Evolutionary conservation across 1,139 yeast genomes (phyloP).

Genomic region (Groenewaldozyma sp.): DNA sequence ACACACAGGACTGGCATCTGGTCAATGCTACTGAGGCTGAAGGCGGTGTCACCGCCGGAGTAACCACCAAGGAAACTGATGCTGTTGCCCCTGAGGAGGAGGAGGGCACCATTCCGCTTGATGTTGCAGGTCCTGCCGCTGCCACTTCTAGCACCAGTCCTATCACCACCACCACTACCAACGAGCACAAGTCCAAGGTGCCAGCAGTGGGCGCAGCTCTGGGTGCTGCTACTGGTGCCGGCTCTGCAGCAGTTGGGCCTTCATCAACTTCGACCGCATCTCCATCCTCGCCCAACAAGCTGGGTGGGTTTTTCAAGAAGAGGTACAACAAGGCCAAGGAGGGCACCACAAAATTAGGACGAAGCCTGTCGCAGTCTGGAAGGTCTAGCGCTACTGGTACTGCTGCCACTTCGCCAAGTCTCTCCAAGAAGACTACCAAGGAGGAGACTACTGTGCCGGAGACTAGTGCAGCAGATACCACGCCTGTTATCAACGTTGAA

Average conservation of each 20-base stretch:
- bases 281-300: constrained; percentile 2
- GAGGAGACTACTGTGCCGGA: no score
- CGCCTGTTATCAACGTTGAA: constrained; percentile 3
- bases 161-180: neutral
- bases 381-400: neutral
- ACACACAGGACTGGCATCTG: constrained; percentile 7
- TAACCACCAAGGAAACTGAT: constrained; percentile 4
- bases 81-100: no score
- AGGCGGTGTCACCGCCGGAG: constrained; percentile 7
- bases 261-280: constrained; percentile 3
- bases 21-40: constrained; percentile 8
- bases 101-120: neutral
- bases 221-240: constrained; percentile 3
- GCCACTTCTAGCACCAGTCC: neutral
- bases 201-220: constrained; percentile 4
- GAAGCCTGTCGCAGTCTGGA: neutral
- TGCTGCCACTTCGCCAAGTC: constrained; percentile 1
- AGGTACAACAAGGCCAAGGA: constrained; percentile 7
- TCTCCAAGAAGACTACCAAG: no score
- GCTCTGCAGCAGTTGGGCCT: neutral
- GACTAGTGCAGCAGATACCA: neutral
- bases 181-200: no score
- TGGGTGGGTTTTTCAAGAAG: constrained; percentile 10
- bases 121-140: constrained; percentile 5
- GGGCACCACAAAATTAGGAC: constrained; percentile 1